Percentiles rank a stretch among this genome's conserved stretches.
These are phyloP conservation scores for Ganoderma resinaceum DNA, from an alignment of 1,284 basidiomycete species.

Conservation along the genomic window DNA sequence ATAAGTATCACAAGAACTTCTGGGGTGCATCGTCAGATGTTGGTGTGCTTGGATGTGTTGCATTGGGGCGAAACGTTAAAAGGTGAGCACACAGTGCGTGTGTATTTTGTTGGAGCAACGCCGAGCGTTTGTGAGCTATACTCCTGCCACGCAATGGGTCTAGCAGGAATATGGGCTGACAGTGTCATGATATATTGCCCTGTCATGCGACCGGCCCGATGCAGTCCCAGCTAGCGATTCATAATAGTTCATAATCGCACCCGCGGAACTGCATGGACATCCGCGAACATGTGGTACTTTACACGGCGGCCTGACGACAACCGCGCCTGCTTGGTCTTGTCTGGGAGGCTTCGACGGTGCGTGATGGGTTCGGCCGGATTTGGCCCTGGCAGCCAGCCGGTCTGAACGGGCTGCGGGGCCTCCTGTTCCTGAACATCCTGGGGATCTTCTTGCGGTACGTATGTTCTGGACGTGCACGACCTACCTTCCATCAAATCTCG, in stretches of 20 bases:
- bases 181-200: conserved; percentile 14
- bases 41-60: not conserved
- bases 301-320: not conserved
- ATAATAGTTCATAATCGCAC: not conserved
- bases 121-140: not conserved
- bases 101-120: not conserved
- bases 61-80: not conserved
- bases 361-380: not conserved
- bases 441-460: not conserved
- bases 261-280: not conserved
- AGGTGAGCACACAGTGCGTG: not conserved
- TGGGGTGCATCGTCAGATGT: not conserved
- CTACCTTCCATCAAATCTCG: not conserved
- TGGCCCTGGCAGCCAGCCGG: not conserved
- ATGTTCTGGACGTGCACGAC: not conserved
- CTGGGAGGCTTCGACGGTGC: not conserved
- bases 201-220: conserved; percentile 10
- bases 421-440: not conserved
- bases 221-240: not conserved
- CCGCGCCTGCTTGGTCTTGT: not conserved
- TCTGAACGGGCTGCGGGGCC: not conserved
- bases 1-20: not conserved
- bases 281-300: not conserved
- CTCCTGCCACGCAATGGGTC: not conserved
- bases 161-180: conserved; percentile 7